Evolutionary conservation across 2,329 filamentous ascomycete species (phyloP).

Genomic region (Xylaria sp.): DNA sequence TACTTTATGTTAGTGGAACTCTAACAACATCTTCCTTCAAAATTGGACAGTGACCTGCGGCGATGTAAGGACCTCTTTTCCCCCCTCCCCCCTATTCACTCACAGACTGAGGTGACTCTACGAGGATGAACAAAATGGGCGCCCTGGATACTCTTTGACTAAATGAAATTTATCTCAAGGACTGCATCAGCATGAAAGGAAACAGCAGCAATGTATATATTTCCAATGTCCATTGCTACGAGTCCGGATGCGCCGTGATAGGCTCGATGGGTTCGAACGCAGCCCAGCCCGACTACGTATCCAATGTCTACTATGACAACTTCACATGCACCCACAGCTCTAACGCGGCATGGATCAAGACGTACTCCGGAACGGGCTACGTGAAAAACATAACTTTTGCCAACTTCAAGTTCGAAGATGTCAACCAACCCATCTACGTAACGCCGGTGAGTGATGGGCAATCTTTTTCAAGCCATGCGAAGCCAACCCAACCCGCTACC

Average conservation of each 20-base stretch:
- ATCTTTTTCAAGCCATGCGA: too few species aligned
- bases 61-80: constrained; percentile 48
- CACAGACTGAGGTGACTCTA: neutral
- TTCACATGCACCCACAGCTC: constrained; percentile 53
- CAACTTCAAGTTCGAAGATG: constrained; percentile 54
- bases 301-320: constrained; percentile 54
- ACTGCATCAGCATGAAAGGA: constrained; percentile 56
- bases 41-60: constrained; percentile 60
- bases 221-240: constrained; percentile 54
- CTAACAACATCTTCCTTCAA: constrained; percentile 56
- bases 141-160: neutral
- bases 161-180: constrained; percentile 42
- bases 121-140: neutral
- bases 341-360: constrained; percentile 58
- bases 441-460: constrained; percentile 45
- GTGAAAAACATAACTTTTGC: constrained; percentile 59
- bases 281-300: constrained; percentile 51
- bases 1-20: constrained; percentile 54
- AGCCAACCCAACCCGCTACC: neutral
- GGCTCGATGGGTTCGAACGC: constrained; percentile 53
- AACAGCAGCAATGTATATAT: constrained; percentile 55
- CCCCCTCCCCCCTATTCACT: neutral
- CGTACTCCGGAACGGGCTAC: constrained; percentile 55
- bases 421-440: constrained; percentile 63
- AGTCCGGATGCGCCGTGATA: constrained; percentile 53